These are phyloP conservation scores for Aspergillus panamensis DNA, from an alignment of 495 filamentous ascomycete genomes.

Conservation along the genomic window DNA sequence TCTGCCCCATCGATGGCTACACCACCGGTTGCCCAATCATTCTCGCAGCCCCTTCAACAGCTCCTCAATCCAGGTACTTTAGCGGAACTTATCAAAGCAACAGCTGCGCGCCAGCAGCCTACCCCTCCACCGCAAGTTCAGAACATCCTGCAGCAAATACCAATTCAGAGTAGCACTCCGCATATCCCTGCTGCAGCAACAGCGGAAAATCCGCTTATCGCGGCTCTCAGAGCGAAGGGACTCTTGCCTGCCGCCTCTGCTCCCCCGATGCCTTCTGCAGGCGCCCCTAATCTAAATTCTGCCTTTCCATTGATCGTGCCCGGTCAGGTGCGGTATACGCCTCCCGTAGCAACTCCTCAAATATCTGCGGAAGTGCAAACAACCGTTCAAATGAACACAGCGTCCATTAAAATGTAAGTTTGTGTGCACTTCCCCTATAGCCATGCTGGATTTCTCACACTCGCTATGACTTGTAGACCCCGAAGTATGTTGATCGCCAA, in stretches of 20 bases:
- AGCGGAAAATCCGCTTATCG: conserved; percentile 45
- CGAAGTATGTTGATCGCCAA: conserved; percentile 66
- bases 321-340: conserved; percentile 38
- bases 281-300: conserved; percentile 24
- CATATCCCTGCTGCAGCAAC: conserved; percentile 23
- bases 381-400: conserved; percentile 64
- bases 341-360: conserved; percentile 33
- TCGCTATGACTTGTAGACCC: conserved; percentile 48
- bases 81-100: conserved; percentile 48
- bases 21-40: conserved; percentile 29
- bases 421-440: conserved; percentile 2
- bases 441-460: conserved; percentile 26
- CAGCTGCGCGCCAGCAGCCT: conserved; percentile 42
- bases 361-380: conserved; percentile 38
- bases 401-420: conserved; percentile 76
- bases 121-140: conserved; percentile 37
- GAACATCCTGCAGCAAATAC: conserved; percentile 27
- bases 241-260: conserved; percentile 42
- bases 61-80: conserved; percentile 47
- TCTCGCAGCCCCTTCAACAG: conserved; percentile 41
- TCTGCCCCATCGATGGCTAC: conserved; percentile 32
- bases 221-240: conserved; percentile 45
- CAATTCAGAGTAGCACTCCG: conserved; percentile 26
- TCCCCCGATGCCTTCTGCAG: conserved; percentile 26
- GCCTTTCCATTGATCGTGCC: conserved; percentile 42